A percentile compares a stretch with the other conserved stretches of the same genome.
These are phyloP conservation scores for Myrica gale DNA, from an alignment of 306 rosid species.

Conservation along the genomic window DNA sequence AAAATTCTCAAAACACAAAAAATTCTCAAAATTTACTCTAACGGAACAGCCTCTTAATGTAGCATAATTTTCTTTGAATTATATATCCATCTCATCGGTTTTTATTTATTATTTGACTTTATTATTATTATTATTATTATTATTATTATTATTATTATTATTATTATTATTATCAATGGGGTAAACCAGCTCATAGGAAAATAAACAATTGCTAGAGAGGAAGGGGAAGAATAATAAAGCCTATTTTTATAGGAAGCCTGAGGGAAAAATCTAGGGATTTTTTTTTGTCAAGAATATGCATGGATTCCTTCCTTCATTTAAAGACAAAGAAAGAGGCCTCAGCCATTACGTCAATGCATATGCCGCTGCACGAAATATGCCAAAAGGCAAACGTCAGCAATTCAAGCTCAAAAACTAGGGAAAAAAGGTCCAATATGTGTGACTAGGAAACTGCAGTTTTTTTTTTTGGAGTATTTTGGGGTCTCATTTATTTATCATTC, in stretches of 20 bases:
- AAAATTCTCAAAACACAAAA: no score
- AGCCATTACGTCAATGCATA: constrained; percentile 28
- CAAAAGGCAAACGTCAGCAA: constrained; percentile 23
- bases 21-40: no score
- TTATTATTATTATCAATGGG: not conserved
- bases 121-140: no score
- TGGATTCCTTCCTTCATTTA: constrained; percentile 12
- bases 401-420: constrained; percentile 19
- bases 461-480: no score
- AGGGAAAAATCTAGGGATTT: not conserved
- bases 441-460: no score
- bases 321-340: constrained; percentile 31
- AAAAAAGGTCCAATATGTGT: not conserved
- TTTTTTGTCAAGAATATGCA: not conserved
- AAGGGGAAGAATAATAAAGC: not conserved
- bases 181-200: not conserved
- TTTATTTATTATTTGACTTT: not conserved
- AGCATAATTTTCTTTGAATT: no score
- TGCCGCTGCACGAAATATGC: not conserved
- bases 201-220: not conserved
- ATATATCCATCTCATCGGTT: no score
- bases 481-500: not conserved
- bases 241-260: not conserved
- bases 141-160: no score
- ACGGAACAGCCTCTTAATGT: no score